Evolutionary conservation across 2,329 filamentous ascomycete species (phyloP), one percentile per base, ranked within the genome.

Genomic region (Cladosporium sp.): DNA sequence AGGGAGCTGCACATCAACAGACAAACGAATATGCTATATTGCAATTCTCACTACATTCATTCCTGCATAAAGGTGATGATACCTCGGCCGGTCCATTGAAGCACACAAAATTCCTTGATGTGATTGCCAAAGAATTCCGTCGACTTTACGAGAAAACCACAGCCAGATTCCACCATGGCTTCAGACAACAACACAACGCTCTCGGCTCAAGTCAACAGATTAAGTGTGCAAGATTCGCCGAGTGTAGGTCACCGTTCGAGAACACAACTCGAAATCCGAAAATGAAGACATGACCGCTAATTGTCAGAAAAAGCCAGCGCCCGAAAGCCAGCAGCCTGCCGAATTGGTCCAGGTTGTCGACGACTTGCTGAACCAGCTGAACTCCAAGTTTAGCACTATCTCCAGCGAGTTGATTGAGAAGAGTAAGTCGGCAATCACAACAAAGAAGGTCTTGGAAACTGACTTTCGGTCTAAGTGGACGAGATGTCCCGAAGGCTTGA

Each of bases 401-500:
- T 95, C 89, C 7, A 86, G 83, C 53, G 91, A 96, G 70, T 85
- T 96, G 53, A 89, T 95, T 61, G 81, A 86, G 32, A 96, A 95
- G 72, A 88, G 90, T 95, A 70, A 67, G 84, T 73, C 17, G 18
- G 18, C 29, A 18, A 34, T 34, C 37, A 34, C 12, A 6, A n/a
- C 37, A 40, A 40, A 4, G 4, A 18, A 4, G 30, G 4, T 11
- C n/a, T 32, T n/a, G 8, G 12, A n/a, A 11, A 17, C 32, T 36
- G 12, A 36, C 15, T 17, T n/a, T 15, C 15, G 3, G 24, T 24
- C 37, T n/a, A 50, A 96, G 90, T 96, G 87, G 91, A 96, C 64
- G 90, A 96, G 56, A 96, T 96, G 90, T 87, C 88, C 12, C 79
- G 86, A 54, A 82, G 91, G 20, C 73, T 96, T 18, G 91, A 96